Percentiles rank a stretch among this genome's conserved stretches.
Evolutionary conservation across 345 rosid genomes (phyloP).

Genomic region (Eucalyptus dawsonii): DNA sequence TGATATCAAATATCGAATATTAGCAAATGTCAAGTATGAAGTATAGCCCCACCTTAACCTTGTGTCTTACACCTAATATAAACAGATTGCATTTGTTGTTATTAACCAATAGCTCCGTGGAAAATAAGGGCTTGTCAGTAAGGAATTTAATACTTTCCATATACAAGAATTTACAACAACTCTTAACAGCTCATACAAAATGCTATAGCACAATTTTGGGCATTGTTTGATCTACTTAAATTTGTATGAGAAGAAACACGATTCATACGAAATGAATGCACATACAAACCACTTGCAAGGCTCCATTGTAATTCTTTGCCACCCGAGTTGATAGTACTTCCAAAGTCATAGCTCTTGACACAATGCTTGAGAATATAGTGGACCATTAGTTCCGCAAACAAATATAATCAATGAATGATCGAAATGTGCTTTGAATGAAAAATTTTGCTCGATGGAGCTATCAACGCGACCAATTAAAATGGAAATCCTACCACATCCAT

Average conservation of each 20-base stretch:
- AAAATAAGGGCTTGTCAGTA: no score
- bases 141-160: no score
- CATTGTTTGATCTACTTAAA: neutral
- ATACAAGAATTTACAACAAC: no score
- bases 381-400: constrained; percentile 67
- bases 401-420: neutral
- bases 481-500: constrained; percentile 54
- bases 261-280: neutral
- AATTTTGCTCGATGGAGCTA: neutral
- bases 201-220: neutral
- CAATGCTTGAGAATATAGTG: constrained; percentile 52
- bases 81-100: no score
- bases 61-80: no score
- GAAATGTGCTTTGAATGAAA: neutral
- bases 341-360: constrained; percentile 53
- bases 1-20: no score
- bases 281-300: constrained; percentile 36
- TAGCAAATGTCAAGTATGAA: no score
- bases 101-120: no score
- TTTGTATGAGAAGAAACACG: neutral
- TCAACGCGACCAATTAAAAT: neutral
- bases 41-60: no score
- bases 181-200: no score
- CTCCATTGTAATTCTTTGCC: constrained; percentile 61
- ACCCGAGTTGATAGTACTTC: constrained; percentile 55